Evolutionary conservation across 352 stramenopile species (phyloP), one percentile per base, ranked within the genome.

Genomic region (Phytophthora tentaculata): DNA sequence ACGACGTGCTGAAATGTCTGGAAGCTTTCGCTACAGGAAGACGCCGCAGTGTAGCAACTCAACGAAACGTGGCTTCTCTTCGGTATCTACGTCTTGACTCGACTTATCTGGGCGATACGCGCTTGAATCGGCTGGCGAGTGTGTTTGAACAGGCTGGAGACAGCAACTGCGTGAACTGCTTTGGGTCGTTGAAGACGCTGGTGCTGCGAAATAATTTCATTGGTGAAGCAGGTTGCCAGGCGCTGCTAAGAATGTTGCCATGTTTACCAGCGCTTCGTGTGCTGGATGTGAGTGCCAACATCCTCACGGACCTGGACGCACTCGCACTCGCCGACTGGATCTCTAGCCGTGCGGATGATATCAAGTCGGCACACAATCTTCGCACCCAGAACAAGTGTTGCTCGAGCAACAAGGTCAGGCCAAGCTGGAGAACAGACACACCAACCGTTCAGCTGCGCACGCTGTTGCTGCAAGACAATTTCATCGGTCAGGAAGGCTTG

Each of bases 201-300:
- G 63, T 77, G 23, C 50, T 91, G 45, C 70, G 79, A 22, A 82
- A 80, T 32, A 91, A 91, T 52, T 91, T 89, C 59, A 76, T 86
- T 9, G 83, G 83, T 1, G 79, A 85, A 39, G 80, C 72, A 13
- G 79, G 80, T 8, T 71, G 70, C 17, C 59, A 69, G 14, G 72
- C 75, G 20, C 56, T 91, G 12, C 61, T 80, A 20, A 45, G 58
- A 6, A 60, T 68, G 26, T 50, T 90, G 28, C 62, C 28, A 5
- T 56, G 55, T 45, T 49, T 73, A 51, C 71, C 57, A 19, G 28
- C 24, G 12, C 71, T 89, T 0, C 64, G 56, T 5, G 55, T 60
- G 16, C 61, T 91, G 29, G 73, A 79, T 17, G 59, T 91, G 50
- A 73, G 70, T 19, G 64, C 75, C 45, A 91, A 91, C 44, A 89